Evolutionary conservation across 805 yeast genomes (phyloP).

Genomic region (Crinitomyces ghanaensis): DNA sequence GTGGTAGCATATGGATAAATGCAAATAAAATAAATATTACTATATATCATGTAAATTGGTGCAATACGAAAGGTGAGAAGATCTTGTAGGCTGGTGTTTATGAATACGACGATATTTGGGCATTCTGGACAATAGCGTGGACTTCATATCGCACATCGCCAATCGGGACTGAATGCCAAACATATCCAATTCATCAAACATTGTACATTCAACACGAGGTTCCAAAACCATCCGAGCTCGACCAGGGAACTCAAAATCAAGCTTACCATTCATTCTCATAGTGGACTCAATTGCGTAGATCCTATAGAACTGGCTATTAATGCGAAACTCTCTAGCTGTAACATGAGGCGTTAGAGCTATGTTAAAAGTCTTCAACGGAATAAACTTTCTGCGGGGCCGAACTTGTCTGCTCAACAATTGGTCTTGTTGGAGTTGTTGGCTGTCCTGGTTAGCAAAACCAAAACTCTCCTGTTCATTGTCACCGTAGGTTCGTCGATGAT

Average conservation of each 20-base stretch:
- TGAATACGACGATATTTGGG: conserved; percentile 1
- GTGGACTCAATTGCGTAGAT: conserved; percentile 25
- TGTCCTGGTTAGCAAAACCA: not conserved
- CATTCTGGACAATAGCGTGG: not conserved
- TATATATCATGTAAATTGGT: too few species aligned
- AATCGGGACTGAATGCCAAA: conserved; percentile 19
- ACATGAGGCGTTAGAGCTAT: conserved; percentile 19
- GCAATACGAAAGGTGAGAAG: too few species aligned
- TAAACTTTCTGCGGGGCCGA: conserved; percentile 7
- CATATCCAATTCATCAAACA: conserved; percentile 12
- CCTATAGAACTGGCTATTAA: conserved; percentile 26
- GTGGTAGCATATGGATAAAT: too few species aligned
- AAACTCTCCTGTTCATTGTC: not conserved
- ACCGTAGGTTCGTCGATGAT: conserved; percentile 16
- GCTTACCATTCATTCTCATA: conserved; percentile 26
- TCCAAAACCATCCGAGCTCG: conserved; percentile 24
- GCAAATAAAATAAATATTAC: too few species aligned
- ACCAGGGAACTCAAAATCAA: conserved; percentile 23
- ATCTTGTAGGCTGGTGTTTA: too few species aligned
- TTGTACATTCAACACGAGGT: too few species aligned
- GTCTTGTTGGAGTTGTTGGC: not conserved
- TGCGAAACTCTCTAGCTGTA: conserved; percentile 24
- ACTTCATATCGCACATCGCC: conserved; percentile 8
- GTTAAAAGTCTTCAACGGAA: conserved; percentile 22
- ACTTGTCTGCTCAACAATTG: too few species aligned